Evolutionary conservation across 2,329 filamentous ascomycete species (phyloP), one percentile per base, ranked within the genome.

Genomic region (Ophiosphaerella korrae): DNA sequence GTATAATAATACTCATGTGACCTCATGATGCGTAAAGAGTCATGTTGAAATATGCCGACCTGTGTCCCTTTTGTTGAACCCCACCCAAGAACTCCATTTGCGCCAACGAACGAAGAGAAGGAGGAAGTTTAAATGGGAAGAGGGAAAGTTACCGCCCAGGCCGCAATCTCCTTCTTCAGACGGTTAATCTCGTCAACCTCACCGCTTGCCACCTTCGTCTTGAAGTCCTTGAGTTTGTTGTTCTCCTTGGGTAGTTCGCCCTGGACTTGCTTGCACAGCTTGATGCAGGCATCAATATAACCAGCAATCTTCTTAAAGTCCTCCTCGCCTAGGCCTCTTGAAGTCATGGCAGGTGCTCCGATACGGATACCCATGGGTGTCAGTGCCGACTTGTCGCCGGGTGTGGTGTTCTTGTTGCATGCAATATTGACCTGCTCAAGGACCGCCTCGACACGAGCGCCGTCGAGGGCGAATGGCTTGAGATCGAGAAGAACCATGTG

Each of bases 151-250:
- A 83, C 84, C 73, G 90, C 90, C 93, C 93, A 99, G 42, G 79
- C 79, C 40, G 90, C 82, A 74, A 99, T 92, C 84, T 97, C 93
- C 81, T 91, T 88, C 81, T 87, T 89, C 74, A 96, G 83, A 64
- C 83, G 84, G 74, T 89, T 87, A 78, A 99, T 93, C 81, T 92
- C 89, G 55, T 84, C 77, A 42, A 96, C 82, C 71, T 88, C 84
- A 59, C 91, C 92, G 63, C 82, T 80, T 51, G 89, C 85, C 56
- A 96, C 90, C 84, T 91, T 93, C 74, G 86, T 87, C 84, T 93
- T 95, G 88, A 99, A 97, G 83, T 99, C 94, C 87, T 97, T 97
- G 77, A 96, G 90, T 87, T 95, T 97, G 87, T 97, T 99, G 71
- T 90, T 91, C 78, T 94, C 89, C 86, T 97, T 97, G 75, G 94